Conservation (phyloP, 306 rosid genomes). For the Carpinus fangiana region DNA sequence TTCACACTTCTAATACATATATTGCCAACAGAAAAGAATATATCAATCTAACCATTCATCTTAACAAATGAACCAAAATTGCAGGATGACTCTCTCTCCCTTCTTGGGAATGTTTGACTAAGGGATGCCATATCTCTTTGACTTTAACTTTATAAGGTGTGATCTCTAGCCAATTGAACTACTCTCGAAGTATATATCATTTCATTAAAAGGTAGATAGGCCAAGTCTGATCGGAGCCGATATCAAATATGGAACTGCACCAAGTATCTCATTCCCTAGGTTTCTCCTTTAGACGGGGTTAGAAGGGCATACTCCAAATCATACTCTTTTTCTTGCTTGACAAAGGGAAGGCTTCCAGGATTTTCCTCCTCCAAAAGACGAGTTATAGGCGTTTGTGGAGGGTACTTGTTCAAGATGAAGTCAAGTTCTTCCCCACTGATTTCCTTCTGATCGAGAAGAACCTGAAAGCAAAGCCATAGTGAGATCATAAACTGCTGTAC, state of each 20-base stretch:
- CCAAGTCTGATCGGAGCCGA: background rate
- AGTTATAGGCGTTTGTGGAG: slow-evolving; percentile 71
- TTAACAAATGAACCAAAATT: background rate
- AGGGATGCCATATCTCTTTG: background rate
- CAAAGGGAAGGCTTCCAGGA: slow-evolving; percentile 64
- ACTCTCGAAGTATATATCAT: background rate
- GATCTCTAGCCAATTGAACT: background rate
- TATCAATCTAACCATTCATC: background rate
- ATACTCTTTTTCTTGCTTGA: slow-evolving; percentile 37
- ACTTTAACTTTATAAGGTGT: no score
- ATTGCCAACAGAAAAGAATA: no score
- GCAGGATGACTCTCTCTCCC: background rate
- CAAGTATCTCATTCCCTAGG: slow-evolving; percentile 23
- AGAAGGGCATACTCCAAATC: slow-evolving; percentile 51
- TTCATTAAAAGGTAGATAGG: background rate
- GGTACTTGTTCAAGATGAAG: slow-evolving; percentile 72
- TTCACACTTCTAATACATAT: no score
- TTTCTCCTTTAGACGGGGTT: slow-evolving; percentile 50
- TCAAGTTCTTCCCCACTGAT: slow-evolving; percentile 78
- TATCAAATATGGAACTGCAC: background rate
- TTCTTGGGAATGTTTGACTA: background rate
- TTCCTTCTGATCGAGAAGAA: slow-evolving; percentile 72
- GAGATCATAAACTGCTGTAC: slow-evolving; percentile 6
- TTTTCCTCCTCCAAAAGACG: slow-evolving; percentile 66
- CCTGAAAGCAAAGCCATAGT: slow-evolving; percentile 49